Evolutionary conservation across 139 green algal species (phyloP), one percentile per base, ranked within the genome.

Genomic region (Coelastrella sp.): DNA sequence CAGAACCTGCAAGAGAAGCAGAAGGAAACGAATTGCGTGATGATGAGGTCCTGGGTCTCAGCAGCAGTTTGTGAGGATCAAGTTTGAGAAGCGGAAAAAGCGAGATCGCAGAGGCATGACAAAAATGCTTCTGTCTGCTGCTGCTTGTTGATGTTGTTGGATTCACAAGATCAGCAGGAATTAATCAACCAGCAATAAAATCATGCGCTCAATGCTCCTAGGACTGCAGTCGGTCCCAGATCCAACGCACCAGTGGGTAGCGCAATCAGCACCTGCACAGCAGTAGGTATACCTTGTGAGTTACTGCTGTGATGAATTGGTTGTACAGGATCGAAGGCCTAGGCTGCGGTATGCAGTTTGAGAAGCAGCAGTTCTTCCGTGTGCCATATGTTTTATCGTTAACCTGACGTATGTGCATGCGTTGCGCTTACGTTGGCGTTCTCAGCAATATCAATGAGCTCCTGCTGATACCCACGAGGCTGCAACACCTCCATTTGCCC

Each of bases 241-340:
- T 35, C 0, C 7, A 22, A 74, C 84, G 24, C 20, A 89, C 84
- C 84, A 73, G 84, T 89, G 7, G 84, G 84, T 7, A 89, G 84
- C 20, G 84, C 24, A 8, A 89, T 24, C 20, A 89, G 27, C 12
- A 72, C 84, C 84, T 88, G 84, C 84, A 88, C 49, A 63, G 6
- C 57, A 85, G n/a, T 35, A 85, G 7, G 49, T 59, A 14, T 7
- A 15, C 24, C 79, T 57, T 6, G 14, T 24, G 20, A 58, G n/a
- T 19, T 80, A 14, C 9, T 59, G 9, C 9, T 78, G 70, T 35
- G 20, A 27, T 27, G 17, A 6, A n/a, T 4, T 49, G 17, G 70
- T 78, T 65, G 7, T 27, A 65, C 78, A 63, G 17, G 6, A 65
- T 58, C 24, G 60, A 12, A 20, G 74, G 17, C 17, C 58, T 81